phyloP scores from a whole-genome alignment of 768 basidiomycete species.

The Suillus discolor region DNA sequence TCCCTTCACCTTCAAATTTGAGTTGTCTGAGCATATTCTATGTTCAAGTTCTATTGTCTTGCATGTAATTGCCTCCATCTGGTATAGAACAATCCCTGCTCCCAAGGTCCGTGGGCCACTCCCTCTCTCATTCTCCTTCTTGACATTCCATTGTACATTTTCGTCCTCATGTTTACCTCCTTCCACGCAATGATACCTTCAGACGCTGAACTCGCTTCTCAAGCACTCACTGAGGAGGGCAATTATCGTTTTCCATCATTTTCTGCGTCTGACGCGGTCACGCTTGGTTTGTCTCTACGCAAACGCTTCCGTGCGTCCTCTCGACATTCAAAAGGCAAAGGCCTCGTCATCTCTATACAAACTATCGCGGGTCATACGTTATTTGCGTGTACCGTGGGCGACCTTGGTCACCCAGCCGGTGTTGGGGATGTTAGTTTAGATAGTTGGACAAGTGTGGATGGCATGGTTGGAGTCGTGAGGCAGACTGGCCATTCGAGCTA shows the following conservation, averaged over 20 bases:
- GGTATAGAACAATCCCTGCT: not conserved
- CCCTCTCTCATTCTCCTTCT: not conserved
- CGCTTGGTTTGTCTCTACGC: conserved; percentile 75
- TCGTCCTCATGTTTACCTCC: conserved; percentile 58
- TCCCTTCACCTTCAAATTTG: not conserved
- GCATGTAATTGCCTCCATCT: conserved; percentile 6
- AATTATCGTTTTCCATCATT: conserved; percentile 73
- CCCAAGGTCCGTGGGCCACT: not conserved
- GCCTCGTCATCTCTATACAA: conserved; percentile 80
- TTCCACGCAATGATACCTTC: conserved; percentile 64
- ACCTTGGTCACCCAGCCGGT: conserved; percentile 66
- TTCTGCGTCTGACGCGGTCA: conserved; percentile 77
- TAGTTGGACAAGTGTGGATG: conserved; percentile 77
- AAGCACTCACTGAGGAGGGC: conserved; percentile 71
- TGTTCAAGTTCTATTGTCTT: not conserved
- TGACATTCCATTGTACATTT: not conserved
- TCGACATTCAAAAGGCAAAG: conserved; percentile 76
- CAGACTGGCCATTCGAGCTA: conserved; percentile 84
- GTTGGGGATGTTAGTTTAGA: conserved; percentile 79
- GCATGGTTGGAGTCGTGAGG: conserved; percentile 77
- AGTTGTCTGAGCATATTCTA: not conserved
- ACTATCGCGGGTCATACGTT: conserved; percentile 76
- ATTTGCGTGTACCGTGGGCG: conserved; percentile 84
- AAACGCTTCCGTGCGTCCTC: conserved; percentile 80
- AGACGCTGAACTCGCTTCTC: conserved; percentile 73